Conservation (phyloP, 129 eudicot species). For the Pulicaria dysenterica region DNA sequence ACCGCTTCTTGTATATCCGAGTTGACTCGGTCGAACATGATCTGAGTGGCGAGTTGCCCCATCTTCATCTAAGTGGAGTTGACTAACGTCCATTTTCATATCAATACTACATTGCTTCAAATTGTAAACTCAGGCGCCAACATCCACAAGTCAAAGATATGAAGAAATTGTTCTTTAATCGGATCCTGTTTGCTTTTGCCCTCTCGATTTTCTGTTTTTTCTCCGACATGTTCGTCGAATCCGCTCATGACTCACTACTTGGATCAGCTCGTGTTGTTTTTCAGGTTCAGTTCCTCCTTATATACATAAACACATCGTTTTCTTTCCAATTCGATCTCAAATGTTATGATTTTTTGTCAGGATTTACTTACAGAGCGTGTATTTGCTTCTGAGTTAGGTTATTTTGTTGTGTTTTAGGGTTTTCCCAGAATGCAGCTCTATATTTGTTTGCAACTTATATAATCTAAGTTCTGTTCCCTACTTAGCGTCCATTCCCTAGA, state of each 20-base stretch:
- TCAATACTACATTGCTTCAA: conserved; percentile 13
- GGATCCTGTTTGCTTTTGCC: conserved; percentile 8
- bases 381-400: conserved; percentile 7
- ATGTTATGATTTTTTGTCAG: background rate
- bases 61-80: conserved; percentile 1
- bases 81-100: conserved; percentile 11
- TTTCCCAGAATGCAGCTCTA: conserved; percentile 21
- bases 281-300: conserved; percentile 56
- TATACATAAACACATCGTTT: conserved; percentile 8
- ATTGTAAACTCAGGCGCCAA: conserved; percentile 19
- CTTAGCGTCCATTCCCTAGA: background rate
- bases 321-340: background rate
- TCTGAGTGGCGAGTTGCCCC: background rate
- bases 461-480: conserved; percentile 1
- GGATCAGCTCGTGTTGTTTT: conserved; percentile 95
- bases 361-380: conserved; percentile 5
- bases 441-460: conserved; percentile 10
- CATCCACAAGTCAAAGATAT: conserved; percentile 37
- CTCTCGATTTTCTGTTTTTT: conserved; percentile 25
- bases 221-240: conserved; percentile 37
- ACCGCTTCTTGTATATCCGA: no score
- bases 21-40: background rate
- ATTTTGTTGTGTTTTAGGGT: conserved; percentile 12
- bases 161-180: conserved; percentile 35
- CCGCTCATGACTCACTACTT: conserved; percentile 57